Conservation (phyloP, 352 stramenopile genomes). For the Plasmopara muralis region DNA sequence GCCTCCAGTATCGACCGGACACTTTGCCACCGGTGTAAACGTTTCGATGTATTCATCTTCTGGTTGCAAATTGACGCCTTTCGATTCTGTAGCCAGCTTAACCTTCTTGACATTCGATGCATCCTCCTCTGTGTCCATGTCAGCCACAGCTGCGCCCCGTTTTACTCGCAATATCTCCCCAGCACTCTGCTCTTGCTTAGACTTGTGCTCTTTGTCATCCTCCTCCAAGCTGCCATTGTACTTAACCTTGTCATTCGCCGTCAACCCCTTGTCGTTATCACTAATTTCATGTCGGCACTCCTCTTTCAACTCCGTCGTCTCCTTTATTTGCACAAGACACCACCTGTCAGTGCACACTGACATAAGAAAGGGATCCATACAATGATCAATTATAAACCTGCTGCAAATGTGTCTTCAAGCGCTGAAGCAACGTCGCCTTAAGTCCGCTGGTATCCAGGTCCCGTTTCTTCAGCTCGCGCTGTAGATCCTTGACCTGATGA, state of each 20-base stretch:
- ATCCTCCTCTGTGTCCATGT: conserved; percentile 5
- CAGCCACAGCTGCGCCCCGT: conserved; percentile 7
- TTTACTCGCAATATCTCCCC: conserved; percentile 8
- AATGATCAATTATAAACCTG: conserved; percentile 7
- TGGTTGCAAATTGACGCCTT: conserved; percentile 8
- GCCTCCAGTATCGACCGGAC: not conserved
- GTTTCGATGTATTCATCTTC: conserved; percentile 17
- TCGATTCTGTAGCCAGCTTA: conserved; percentile 6
- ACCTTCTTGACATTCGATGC: conserved; percentile 11
- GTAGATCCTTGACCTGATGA: conserved; percentile 50
- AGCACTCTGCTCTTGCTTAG: conserved; percentile 1
- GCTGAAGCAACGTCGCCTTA: conserved; percentile 36
- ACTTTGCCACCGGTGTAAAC: not conserved
- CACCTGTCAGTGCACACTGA: not conserved
- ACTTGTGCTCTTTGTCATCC: not conserved
- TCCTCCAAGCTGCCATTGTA: not conserved
- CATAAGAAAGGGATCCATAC: not conserved
- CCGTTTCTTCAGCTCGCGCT: conserved; percentile 35
- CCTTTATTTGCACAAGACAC: not conserved
- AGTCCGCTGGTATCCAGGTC: conserved; percentile 32
- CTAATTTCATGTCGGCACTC: not conserved
- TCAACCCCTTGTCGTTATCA: conserved; percentile 1
- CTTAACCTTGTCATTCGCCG: not conserved
- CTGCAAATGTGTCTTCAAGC: conserved; percentile 30
- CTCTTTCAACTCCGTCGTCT: not conserved